A percentile compares a stretch with the other conserved stretches of the same genome.
Evolutionary conservation across 495 filamentous ascomycete genomes (phyloP).

Genomic region (Aspergillus funiculosus): DNA sequence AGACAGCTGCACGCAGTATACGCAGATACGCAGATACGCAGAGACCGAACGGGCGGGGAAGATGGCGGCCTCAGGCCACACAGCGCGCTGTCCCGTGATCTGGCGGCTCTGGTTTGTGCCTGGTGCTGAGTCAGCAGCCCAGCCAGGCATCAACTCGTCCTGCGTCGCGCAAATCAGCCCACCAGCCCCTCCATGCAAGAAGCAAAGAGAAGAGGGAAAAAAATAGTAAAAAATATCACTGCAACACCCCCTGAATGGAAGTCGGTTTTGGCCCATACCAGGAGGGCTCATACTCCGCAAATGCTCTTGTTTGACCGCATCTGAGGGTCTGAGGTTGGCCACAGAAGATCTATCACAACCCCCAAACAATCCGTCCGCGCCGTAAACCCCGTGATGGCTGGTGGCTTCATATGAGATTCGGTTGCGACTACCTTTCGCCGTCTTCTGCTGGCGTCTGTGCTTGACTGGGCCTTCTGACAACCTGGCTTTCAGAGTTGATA

Average conservation of each 20-base stretch:
- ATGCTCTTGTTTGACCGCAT: background rate
- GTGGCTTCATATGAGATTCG: slow-evolving; percentile 5
- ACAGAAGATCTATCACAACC: too few relatives aligned
- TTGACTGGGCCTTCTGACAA: slow-evolving; percentile 3
- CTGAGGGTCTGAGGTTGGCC: background rate
- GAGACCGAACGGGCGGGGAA: too few relatives aligned
- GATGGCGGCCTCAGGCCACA: slow-evolving; percentile 8
- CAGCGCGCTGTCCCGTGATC: background rate
- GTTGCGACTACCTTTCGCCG: slow-evolving; percentile 3
- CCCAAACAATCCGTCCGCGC: too few relatives aligned
- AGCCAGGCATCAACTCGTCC: slow-evolving; percentile 6
- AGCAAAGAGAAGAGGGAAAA: too few relatives aligned
- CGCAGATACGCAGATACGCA: too few relatives aligned
- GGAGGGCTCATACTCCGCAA: background rate
- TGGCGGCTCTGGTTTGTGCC: background rate
- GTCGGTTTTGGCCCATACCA: background rate
- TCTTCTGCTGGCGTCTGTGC: slow-evolving; percentile 4
- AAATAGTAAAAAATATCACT: too few relatives aligned
- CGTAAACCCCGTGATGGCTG: too few relatives aligned
- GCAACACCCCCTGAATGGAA: background rate
- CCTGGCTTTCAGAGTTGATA: too few relatives aligned
- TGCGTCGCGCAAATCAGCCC: too few relatives aligned
- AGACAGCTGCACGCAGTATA: too few relatives aligned
- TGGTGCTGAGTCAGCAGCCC: background rate
- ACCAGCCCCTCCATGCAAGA: slow-evolving; percentile 16